A percentile compares a stretch with the other conserved stretches of the same genome.
Conservation (phyloP, 116 monocot species). For the Posidonia oceanica region DNA sequence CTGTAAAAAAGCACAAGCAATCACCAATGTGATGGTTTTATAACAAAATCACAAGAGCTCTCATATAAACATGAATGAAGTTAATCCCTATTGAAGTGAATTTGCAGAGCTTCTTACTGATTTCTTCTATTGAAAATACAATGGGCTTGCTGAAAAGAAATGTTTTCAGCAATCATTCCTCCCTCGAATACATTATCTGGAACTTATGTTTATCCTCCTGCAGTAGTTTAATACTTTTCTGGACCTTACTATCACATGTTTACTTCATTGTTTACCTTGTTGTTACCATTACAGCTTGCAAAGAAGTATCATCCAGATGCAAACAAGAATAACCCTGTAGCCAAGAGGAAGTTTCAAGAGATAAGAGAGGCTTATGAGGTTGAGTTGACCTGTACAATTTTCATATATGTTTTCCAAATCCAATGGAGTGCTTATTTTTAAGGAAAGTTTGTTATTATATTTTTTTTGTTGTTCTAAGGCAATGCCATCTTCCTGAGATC, state of each 20-base stretch:
- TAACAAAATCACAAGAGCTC: too few relatives aligned
- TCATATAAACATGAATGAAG: too few relatives aligned
- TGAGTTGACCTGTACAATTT: background rate
- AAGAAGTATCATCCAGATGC: constrained; percentile 96
- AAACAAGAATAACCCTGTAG: constrained; percentile 65
- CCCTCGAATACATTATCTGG: background rate
- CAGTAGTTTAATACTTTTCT: background rate
- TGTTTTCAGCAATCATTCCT: background rate
- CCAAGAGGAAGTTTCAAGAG: constrained; percentile 93
- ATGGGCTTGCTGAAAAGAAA: too few relatives aligned
- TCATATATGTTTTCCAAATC: too few relatives aligned
- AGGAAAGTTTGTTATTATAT: background rate
- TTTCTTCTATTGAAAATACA: too few relatives aligned
- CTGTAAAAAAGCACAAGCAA: too few relatives aligned
- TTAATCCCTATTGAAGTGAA: too few relatives aligned
- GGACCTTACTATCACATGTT: background rate
- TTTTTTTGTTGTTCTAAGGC: background rate
- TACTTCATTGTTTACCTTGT: background rate
- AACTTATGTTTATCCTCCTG: background rate
- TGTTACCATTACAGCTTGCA: constrained; percentile 56
- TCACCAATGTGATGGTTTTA: too few relatives aligned
- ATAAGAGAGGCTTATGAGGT: constrained; percentile 97
- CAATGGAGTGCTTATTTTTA: background rate
- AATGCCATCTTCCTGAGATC: constrained; percentile 11
- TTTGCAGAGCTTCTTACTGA: too few relatives aligned